phyloP scores from a whole-genome alignment of 2,329 filamentous ascomycete species.

The Colletotrichum sp. region DNA sequence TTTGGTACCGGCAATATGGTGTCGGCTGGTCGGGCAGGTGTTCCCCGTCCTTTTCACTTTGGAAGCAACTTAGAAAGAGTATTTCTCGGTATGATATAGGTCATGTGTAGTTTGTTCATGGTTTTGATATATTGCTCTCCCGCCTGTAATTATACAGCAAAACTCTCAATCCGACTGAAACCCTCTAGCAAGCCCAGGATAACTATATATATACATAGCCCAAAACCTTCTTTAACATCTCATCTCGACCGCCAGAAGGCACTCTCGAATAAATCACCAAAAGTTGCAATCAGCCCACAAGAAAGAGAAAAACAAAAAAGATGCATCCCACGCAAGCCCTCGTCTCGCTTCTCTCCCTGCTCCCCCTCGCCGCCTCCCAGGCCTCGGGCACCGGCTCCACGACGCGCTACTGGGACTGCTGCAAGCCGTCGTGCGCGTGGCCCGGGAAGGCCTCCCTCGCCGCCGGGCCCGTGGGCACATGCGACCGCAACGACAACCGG shows the following conservation, averaged over 20 bases:
- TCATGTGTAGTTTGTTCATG: background rate
- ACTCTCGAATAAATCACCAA: too few species aligned
- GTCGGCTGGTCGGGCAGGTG: background rate
- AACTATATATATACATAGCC: background rate
- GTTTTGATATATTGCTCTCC: background rate
- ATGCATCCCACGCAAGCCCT: background rate
- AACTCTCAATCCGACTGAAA: background rate
- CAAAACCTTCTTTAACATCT: background rate
- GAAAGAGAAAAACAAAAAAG: background rate
- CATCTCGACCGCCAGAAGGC: background rate
- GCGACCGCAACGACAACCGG: conserved; percentile 53
- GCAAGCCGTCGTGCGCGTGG: conserved; percentile 64
- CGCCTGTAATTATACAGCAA: background rate
- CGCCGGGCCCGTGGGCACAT: conserved; percentile 47
- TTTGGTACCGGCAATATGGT: background rate
- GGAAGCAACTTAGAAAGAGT: background rate
- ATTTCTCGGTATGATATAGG: background rate
- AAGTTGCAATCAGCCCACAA: too few species aligned
- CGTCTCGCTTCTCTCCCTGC: conserved; percentile 26
- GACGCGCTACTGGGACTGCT: conserved; percentile 57
- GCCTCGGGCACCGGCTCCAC: conserved; percentile 32
- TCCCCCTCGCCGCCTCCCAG: conserved; percentile 24
- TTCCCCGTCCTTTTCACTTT: background rate
- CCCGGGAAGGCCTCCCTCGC: conserved; percentile 47
- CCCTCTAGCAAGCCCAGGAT: background rate